Conservation (phyloP, 441 rosid species). For the Brassica balearica region DNA sequence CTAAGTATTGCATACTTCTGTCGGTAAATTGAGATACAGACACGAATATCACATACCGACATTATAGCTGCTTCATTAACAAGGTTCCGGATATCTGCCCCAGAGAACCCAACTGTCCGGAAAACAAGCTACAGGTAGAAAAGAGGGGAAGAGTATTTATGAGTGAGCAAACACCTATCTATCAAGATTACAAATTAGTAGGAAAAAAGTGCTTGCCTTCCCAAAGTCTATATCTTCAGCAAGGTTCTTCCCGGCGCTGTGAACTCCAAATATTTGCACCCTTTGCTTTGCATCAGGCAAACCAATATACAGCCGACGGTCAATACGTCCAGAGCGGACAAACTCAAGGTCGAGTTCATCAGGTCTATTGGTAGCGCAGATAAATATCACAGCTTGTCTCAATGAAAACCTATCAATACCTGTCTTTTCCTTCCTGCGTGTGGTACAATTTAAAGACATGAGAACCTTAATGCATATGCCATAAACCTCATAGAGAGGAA, state of each 20-base stretch:
- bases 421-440: conserved; percentile 86
- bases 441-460: conserved; percentile 22
- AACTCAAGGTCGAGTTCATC: conserved; percentile 95
- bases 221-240: conserved; percentile 87
- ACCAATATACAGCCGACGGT: conserved; percentile 95
- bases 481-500: not conserved
- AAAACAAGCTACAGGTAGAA: conserved; percentile 80
- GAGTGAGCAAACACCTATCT: conserved; percentile 30
- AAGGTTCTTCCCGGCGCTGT: conserved; percentile 84
- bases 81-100: conserved; percentile 96
- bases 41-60: conserved; percentile 72
- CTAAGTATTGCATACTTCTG: conserved; percentile 14
- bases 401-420: conserved; percentile 93
- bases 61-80: conserved; percentile 98
- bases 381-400: conserved; percentile 97
- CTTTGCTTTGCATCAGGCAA: conserved; percentile 95
- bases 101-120: conserved; percentile 95
- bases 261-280: conserved; percentile 89
- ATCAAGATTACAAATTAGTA: conserved; percentile 13
- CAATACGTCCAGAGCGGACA: conserved; percentile 92
- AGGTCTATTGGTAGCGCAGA: conserved; percentile 98
- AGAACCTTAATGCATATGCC: conserved; percentile 11
- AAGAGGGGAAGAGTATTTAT: conserved; percentile 19
- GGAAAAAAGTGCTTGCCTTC: conserved; percentile 54
- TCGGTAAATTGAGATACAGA: conserved; percentile 23